These are phyloP conservation scores for Pythium sp. DNA, from an alignment of 352 stramenopile species.

Conservation along the genomic window DNA sequence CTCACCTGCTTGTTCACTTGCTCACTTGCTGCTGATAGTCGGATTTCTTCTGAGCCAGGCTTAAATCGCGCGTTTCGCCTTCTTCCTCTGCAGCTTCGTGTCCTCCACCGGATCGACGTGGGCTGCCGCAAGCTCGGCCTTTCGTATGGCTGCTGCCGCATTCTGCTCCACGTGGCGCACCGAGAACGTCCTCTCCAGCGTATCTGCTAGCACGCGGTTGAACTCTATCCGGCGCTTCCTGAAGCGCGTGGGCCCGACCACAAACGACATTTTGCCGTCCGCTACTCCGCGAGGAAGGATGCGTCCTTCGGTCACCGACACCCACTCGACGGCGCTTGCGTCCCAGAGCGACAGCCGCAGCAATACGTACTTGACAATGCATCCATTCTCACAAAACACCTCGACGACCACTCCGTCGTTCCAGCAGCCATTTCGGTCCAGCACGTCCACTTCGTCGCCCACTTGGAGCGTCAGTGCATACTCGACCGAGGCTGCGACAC, in stretches of 20 bases:
- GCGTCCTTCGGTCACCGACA: slow-evolving; percentile 59
- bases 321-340: slow-evolving; percentile 64
- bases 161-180: slow-evolving; percentile 36
- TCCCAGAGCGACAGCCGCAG: slow-evolving; percentile 66
- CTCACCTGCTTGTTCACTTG: no score
- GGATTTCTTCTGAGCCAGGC: neutral
- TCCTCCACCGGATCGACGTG: slow-evolving; percentile 3
- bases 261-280: slow-evolving; percentile 40
- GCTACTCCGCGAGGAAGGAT: slow-evolving; percentile 71
- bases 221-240: slow-evolving; percentile 45
- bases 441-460: slow-evolving; percentile 72
- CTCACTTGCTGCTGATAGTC: neutral
- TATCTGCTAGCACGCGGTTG: slow-evolving; percentile 43
- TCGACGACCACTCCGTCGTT: slow-evolving; percentile 78
- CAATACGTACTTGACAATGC: slow-evolving; percentile 53
- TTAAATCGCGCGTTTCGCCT: slow-evolving; percentile 9
- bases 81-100: slow-evolving; percentile 16
- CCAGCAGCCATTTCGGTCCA: slow-evolving; percentile 79
- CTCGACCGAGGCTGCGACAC: slow-evolving; percentile 64
- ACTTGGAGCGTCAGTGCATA: slow-evolving; percentile 51
- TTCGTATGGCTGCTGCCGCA: slow-evolving; percentile 18
- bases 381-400: slow-evolving; percentile 37
- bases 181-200: slow-evolving; percentile 51
- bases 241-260: slow-evolving; percentile 33
- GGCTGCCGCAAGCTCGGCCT: slow-evolving; percentile 15